Evolutionary conservation across 2,329 filamentous ascomycete genomes (phyloP).

Genomic region (Fusarium marasasianum): DNA sequence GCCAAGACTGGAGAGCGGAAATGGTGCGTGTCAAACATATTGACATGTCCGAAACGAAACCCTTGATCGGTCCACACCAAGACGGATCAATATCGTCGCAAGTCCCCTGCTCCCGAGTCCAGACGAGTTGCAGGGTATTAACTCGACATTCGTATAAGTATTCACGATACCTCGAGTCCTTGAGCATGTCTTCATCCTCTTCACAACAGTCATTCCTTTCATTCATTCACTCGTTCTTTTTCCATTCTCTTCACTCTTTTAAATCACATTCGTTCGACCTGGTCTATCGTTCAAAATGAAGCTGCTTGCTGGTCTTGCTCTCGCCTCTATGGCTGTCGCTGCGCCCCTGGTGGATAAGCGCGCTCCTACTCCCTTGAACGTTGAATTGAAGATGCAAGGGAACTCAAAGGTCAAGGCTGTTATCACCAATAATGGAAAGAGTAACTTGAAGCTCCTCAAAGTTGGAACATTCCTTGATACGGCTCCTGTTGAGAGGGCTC

Average conservation of each 20-base stretch:
- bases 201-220: conserved; percentile 7
- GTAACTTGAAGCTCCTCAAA: conserved; percentile 61
- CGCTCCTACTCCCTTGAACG: conserved; percentile 53
- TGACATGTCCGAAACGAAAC: conserved; percentile 13
- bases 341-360: conserved; percentile 41
- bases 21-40: conserved; percentile 19
- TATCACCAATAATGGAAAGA: conserved; percentile 62
- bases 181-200: background rate
- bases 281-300: conserved; percentile 39
- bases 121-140: conserved; percentile 10
- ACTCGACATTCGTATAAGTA: conserved; percentile 25
- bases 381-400: conserved; percentile 58
- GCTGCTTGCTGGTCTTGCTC: conserved; percentile 41
- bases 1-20: background rate
- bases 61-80: conserved; percentile 14
- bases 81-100: conserved; percentile 14
- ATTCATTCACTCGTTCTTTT: conserved; percentile 15
- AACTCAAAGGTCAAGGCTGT: conserved; percentile 64
- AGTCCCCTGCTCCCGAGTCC: background rate
- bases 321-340: conserved; percentile 40
- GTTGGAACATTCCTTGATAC: conserved; percentile 63
- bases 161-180: background rate
- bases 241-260: background rate
- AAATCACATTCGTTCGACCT: conserved; percentile 16
- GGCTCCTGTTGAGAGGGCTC: conserved; percentile 62